Base-by-base conservation (phyloP, 352 stramenopile genomes). In the Phytopythium cucurbitacearum region DNA sequence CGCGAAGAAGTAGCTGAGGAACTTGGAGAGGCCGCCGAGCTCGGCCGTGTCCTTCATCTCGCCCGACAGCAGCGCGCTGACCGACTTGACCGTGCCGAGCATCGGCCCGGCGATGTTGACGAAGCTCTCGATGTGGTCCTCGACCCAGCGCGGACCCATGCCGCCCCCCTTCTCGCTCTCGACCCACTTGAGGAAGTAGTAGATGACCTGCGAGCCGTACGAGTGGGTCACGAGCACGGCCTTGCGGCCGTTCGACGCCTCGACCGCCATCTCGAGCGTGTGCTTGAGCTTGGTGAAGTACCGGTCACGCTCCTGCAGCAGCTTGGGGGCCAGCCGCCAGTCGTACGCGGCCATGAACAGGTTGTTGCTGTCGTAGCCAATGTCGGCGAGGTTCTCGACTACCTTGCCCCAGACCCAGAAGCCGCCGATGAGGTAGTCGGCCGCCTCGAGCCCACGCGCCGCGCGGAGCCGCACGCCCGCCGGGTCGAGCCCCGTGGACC, bases 161-260 rank as follows among this genome's bases (percentile, higher is more conserved):
- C 82, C 83, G 37, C 89, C 89, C 36, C 88, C 90, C 6, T 84
- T 73, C 7, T 86, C 52, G 44, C 74, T 88, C 43, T 96, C 89
- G 44, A 98, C 94, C 96, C 96, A 99, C 48, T 96, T 82, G 51
- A 98, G 86, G 59, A 98, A 98, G 71, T 97, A 96, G 46, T 97
- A 84, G n/a, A 94, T 73, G 8, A 98, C 75, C 40, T 96, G 89
- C 7, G 75, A 83, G 7, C 90, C 94, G 70, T 98, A 97, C 46
- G 86, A 97, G 67, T 99, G 96, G 7, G 87, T 87, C 13, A 97
- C 67, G 9, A 98, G 51, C 43, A 98, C 86, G 32, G 96, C 92
- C 57, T 98, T 98, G 46, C 65, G 66, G 35, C 85, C 82, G 21
- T 61, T 72, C 12, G 76, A 83, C 9, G 76, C 70, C 40, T 73